A percentile compares a stretch with the other conserved stretches of the same genome.
phyloP scores from a whole-genome alignment of 2,329 filamentous ascomycete genomes.

The Chaetomiaceae sp. region DNA sequence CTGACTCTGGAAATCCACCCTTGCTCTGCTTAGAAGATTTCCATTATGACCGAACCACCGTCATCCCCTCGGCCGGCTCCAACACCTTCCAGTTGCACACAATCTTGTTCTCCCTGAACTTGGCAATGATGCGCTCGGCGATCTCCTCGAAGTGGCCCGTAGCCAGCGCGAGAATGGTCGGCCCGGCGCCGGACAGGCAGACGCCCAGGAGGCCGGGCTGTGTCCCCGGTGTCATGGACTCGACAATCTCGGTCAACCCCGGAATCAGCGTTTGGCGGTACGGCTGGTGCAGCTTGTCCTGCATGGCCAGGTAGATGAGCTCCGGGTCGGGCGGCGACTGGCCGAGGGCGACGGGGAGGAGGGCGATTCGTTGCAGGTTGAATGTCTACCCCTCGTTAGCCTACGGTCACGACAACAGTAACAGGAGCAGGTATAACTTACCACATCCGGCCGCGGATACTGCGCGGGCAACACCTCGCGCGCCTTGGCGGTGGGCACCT shows the following conservation, averaged over 20 bases:
- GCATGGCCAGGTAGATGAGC: constrained; percentile 96
- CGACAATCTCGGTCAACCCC: constrained; percentile 82
- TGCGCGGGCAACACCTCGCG: constrained; percentile 75
- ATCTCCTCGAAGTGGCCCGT: constrained; percentile 87
- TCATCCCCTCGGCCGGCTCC: constrained; percentile 72
- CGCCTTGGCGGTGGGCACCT: constrained; percentile 90
- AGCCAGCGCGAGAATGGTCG: constrained; percentile 89
- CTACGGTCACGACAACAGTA: neutral
- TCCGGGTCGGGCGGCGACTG: constrained; percentile 86
- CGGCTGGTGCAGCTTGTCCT: constrained; percentile 96
- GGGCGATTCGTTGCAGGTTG: constrained; percentile 89
- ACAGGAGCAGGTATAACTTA: constrained; percentile 40
- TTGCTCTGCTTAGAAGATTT: neutral
- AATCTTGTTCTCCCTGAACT: constrained; percentile 70
- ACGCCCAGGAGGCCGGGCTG: constrained; percentile 89
- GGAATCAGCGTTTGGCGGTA: constrained; percentile 91
- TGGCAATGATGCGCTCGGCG: constrained; percentile 69
- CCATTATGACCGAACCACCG: constrained; percentile 13
- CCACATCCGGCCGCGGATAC: constrained; percentile 79
- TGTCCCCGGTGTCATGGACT: constrained; percentile 81
- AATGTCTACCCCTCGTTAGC: constrained; percentile 53
- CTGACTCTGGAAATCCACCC: no score
- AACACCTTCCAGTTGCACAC: constrained; percentile 82
- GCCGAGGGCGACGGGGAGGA: constrained; percentile 84
- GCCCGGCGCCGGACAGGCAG: constrained; percentile 89